phyloP scores from a whole-genome alignment of 2,329 filamentous ascomycete genomes.

The Neurospora sp. region DNA sequence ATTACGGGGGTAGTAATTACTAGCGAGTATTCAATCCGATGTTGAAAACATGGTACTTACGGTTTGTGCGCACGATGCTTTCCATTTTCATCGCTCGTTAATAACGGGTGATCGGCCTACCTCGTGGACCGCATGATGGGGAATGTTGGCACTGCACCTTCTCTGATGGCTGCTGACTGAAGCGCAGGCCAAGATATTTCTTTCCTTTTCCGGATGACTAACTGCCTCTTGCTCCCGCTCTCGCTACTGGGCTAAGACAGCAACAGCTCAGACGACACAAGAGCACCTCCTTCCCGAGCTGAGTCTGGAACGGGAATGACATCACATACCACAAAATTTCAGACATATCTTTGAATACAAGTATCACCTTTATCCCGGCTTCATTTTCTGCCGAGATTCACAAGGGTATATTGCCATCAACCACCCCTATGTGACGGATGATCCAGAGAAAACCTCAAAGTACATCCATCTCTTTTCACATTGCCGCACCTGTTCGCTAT shows the following conservation, averaged over 20 bases:
- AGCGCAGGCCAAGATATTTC: neutral
- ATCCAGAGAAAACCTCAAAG: neutral
- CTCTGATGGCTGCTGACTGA: neutral
- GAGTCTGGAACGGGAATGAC: neutral
- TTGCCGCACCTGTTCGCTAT: neutral
- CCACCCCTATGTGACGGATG: neutral
- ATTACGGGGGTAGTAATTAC: neutral
- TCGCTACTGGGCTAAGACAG: neutral
- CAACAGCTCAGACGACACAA: neutral
- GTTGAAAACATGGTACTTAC: neutral
- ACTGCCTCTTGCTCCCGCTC: neutral
- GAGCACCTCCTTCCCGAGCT: neutral
- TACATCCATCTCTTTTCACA: neutral
- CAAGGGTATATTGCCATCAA: neutral
- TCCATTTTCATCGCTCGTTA: neutral
- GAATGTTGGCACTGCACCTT: neutral
- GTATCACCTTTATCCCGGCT: neutral
- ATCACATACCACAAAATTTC: neutral
- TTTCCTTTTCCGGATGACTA: neutral
- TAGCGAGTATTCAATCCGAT: neutral
- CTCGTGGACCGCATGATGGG: neutral
- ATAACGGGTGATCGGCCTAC: neutral
- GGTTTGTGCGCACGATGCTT: neutral
- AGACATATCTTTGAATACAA: neutral
- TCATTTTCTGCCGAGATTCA: neutral